These are phyloP conservation scores for Bauhinia variegata DNA, from an alignment of 306 rosid species.

Conservation along the genomic window DNA sequence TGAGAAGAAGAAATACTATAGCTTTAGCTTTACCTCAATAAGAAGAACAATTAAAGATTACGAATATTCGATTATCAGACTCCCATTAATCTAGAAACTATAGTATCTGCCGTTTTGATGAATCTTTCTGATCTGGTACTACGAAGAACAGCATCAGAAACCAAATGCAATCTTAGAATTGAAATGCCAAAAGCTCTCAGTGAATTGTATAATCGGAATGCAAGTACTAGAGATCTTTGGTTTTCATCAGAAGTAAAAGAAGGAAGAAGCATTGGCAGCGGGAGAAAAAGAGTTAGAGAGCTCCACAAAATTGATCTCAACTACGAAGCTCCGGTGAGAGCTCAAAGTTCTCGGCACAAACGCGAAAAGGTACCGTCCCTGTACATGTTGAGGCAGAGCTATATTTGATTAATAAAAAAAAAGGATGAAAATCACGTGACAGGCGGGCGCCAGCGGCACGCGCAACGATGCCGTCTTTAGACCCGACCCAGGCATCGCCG, in stretches of 20 bases:
- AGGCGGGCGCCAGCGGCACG: background rate
- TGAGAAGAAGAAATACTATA: background rate
- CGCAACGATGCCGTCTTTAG: background rate
- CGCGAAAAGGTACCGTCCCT: too few relatives aligned
- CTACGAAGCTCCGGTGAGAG: too few relatives aligned
- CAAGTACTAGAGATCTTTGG: too few relatives aligned
- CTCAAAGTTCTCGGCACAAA: too few relatives aligned
- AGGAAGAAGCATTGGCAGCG: too few relatives aligned
- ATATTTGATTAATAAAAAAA: too few relatives aligned
- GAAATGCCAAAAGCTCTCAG: background rate
- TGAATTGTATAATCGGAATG: background rate
- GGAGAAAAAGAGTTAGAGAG: too few relatives aligned
- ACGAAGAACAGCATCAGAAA: background rate
- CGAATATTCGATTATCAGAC: background rate
- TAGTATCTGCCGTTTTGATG: background rate
- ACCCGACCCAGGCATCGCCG: too few relatives aligned
- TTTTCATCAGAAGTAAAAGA: too few relatives aligned
- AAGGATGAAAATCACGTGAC: too few relatives aligned
- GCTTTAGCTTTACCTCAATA: constrained; percentile 2
- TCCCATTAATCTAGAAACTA: background rate
- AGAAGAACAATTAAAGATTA: background rate
- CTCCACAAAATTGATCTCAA: too few relatives aligned
- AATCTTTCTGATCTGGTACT: background rate
- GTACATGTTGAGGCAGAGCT: too few relatives aligned
- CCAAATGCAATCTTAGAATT: background rate